Base-by-base conservation (phyloP, 2,329 filamentous ascomycete genomes). In the Alternaria sp. region DNA sequence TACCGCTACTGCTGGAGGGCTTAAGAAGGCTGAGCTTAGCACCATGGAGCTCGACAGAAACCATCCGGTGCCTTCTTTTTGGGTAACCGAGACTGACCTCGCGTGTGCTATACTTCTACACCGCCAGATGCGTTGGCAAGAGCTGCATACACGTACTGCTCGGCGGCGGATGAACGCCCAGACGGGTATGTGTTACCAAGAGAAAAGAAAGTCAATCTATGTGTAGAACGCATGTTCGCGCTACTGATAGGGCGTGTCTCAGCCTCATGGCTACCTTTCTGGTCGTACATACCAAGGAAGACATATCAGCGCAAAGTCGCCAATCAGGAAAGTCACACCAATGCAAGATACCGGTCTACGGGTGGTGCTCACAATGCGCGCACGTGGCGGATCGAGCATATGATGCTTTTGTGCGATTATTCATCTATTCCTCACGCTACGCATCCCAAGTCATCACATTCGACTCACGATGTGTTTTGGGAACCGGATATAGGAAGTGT, bases 141-240 rank as follows among this genome's bases (percentile, higher is more conserved):
- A 28, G 14, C 12, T 18, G 20, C 51, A 53, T 18, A 20, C 22
- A 24, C 18, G 6, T 41, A 30, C 28, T 38, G 34, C 34, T 18
- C 7, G 7, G 6, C 34, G 16, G 16, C 20, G 16, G 18, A 52
- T 18, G 26, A 24, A 42, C 28, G 28, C 28, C 39, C n/a, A 12
- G 43, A 18, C 38, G 43, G 43, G 53, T 34, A 34, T 48, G 53
- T 49, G 53, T 22, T n/a, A 48, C 49, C 14, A 51, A n/a, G 32
- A 34, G 12, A 34, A 36, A 42, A n/a, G 26, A 42, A 20, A 20
- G 34, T 38, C 16, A 24, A 28, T 22, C 11, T 12, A 30, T 11
- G 28, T 49, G 38, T 43, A 43, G 41, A 55, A 55, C 43, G n/a
- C 51, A 48, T 44, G 36, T 55, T 49, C 38, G 51, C 20, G 51